Conservation (phyloP, 129 eudicot species). For the Helianthus annuus region DNA sequence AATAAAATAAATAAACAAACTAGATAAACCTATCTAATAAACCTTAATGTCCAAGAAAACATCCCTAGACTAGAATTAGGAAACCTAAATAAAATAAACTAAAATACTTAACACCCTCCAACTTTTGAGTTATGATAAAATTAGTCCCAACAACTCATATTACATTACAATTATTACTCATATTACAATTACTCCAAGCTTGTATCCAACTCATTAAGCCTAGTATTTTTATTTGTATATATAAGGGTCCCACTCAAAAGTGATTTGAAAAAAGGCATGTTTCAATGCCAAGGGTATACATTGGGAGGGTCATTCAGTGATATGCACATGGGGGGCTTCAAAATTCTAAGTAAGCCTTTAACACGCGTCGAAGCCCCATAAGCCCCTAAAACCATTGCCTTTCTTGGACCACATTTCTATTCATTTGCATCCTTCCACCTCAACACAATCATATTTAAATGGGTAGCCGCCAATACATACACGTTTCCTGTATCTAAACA, state of each 20-base stretch:
- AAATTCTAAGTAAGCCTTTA: constrained; percentile 19
- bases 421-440: constrained; percentile 40
- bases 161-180: too few relatives aligned
- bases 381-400: not conserved
- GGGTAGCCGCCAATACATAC: constrained; percentile 42
- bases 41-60: too few relatives aligned
- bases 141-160: too few relatives aligned
- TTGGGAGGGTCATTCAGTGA: constrained; percentile 8
- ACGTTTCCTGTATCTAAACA: constrained; percentile 20
- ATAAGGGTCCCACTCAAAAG: not conserved
- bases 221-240: not conserved
- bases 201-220: not conserved
- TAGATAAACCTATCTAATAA: too few relatives aligned
- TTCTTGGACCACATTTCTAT: constrained; percentile 48
- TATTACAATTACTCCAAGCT: not conserved
- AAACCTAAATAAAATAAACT: too few relatives aligned
- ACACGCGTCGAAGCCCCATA: constrained; percentile 45
- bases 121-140: too few relatives aligned
- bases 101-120: too few relatives aligned
- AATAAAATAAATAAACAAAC: too few relatives aligned
- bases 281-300: constrained; percentile 7
- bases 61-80: too few relatives aligned
- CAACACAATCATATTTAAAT: constrained; percentile 10
- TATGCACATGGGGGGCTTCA: constrained; percentile 48
- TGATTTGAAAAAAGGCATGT: constrained; percentile 32